These are phyloP conservation scores for Globisporangium sylvaticum DNA, from an alignment of 352 stramenopile species.

Conservation along the genomic window DNA sequence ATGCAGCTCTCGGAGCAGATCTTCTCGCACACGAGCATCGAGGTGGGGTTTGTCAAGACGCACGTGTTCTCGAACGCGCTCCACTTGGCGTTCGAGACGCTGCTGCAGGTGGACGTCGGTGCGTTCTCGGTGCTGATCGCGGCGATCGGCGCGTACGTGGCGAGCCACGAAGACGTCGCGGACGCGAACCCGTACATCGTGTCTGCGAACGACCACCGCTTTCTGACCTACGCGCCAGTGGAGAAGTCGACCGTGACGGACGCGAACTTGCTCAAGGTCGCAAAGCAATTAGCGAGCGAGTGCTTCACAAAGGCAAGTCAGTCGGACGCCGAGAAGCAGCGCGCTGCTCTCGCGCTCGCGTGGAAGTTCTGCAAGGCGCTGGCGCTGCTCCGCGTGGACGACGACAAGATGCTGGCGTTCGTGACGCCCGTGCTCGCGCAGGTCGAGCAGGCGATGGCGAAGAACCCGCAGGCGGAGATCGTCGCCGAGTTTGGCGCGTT, in stretches of 20 bases:
- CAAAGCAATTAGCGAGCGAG: conserved; percentile 21
- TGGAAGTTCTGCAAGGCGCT: conserved; percentile 73
- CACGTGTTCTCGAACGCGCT: conserved; percentile 62
- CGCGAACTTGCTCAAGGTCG: conserved; percentile 28
- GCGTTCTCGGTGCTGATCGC: conserved; percentile 56
- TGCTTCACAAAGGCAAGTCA: conserved; percentile 1
- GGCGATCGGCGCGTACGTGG: conserved; percentile 46
- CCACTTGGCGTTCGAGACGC: conserved; percentile 42
- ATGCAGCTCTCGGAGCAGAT: conserved; percentile 44
- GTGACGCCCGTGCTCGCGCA: conserved; percentile 34
- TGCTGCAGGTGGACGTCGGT: conserved; percentile 30
- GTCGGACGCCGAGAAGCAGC: neutral
- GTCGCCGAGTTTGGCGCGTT: conserved; percentile 24
- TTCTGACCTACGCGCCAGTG: conserved; percentile 20
- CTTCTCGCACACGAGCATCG: conserved; percentile 49
- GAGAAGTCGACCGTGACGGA: conserved; percentile 22
- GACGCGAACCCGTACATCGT: conserved; percentile 46
- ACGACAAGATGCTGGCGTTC: conserved; percentile 39
- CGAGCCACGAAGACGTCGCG: conserved; percentile 41
- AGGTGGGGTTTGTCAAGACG: conserved; percentile 41
- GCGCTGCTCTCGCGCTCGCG: conserved; percentile 31
- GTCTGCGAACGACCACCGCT: conserved; percentile 34
- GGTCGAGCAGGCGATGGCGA: conserved; percentile 25
- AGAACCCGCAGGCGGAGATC: neutral
- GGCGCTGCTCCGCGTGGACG: conserved; percentile 39